phyloP scores from a whole-genome alignment of 202 grass and related monocot genomes.

The Schoenoplectus tabernaemontani region DNA sequence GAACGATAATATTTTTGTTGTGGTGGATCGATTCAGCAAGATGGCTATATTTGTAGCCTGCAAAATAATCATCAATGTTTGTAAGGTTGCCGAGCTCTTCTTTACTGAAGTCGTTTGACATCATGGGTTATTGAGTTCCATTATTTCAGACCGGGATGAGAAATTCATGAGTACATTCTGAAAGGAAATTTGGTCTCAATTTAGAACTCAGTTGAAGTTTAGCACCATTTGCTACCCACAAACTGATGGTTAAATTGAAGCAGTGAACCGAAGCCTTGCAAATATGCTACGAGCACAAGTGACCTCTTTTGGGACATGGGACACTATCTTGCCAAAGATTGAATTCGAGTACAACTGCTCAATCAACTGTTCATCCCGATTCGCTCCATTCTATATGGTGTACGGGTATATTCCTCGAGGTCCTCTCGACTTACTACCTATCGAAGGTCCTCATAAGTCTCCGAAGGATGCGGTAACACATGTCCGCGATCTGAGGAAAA shows the following conservation, averaged over 20 bases:
- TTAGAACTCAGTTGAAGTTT: background rate
- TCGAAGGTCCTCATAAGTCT: background rate
- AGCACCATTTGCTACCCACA: no score
- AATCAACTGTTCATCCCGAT: background rate
- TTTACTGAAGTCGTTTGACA: no score
- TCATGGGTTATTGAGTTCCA: no score
- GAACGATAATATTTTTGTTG: no score
- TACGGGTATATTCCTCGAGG: background rate
- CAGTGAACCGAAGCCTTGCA: background rate
- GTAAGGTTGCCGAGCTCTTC: no score
- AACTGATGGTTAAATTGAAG: no score
- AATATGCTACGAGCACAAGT: background rate
- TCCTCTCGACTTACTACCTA: background rate
- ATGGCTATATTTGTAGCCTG: conserved; percentile 7
- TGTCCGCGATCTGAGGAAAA: no score
- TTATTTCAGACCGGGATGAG: background rate
- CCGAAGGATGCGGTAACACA: no score
- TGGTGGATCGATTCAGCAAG: conserved; percentile 11
- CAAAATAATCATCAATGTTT: background rate
- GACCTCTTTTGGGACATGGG: background rate
- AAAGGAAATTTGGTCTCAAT: background rate
- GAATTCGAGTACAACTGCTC: background rate
- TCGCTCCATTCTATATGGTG: background rate
- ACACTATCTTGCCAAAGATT: no score
- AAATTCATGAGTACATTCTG: background rate